Conservation (phyloP, 805 yeast genomes). For the Kazachstania martiniae region DNA sequence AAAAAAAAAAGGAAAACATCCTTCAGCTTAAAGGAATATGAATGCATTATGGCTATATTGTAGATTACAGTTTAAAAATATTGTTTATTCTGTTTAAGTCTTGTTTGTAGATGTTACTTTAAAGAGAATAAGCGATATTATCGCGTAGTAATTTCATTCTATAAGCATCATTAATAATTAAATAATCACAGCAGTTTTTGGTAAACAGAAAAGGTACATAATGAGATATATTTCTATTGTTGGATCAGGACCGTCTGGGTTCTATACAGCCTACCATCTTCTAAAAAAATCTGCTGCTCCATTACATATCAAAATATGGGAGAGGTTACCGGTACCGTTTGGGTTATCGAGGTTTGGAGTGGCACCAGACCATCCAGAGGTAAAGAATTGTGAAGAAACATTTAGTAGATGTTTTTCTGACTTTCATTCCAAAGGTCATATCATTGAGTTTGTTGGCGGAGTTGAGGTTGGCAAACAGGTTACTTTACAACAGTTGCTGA, state of each 20-base stretch:
- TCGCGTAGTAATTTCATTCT: no score
- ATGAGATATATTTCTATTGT: constrained; percentile 49
- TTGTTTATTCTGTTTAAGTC: no score
- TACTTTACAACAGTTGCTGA: constrained; percentile 35
- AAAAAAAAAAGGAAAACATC: no score
- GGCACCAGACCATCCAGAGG: constrained; percentile 99
- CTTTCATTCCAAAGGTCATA: constrained; percentile 17
- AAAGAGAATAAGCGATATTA: no score
- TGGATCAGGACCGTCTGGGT: constrained; percentile 96
- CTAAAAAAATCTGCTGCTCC: constrained; percentile 37
- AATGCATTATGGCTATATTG: no score
- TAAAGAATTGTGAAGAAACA: constrained; percentile 66
- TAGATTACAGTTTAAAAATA: no score
- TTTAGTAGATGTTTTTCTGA: constrained; percentile 29
- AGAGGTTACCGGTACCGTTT: constrained; percentile 77
- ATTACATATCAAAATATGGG: constrained; percentile 62
- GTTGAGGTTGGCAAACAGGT: constrained; percentile 52
- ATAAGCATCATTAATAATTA: no score
- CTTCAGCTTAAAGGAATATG: no score
- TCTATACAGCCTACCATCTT: constrained; percentile 73
- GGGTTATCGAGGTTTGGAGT: constrained; percentile 91
- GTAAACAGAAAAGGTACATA: no score
- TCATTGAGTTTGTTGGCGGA: constrained; percentile 60
- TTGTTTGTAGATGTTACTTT: no score
- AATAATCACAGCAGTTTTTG: no score